A percentile compares a stretch with the other conserved stretches of the same genome.
Evolutionary conservation across 257 asterid species (phyloP).

Genomic region (Jacaranda copaia): DNA sequence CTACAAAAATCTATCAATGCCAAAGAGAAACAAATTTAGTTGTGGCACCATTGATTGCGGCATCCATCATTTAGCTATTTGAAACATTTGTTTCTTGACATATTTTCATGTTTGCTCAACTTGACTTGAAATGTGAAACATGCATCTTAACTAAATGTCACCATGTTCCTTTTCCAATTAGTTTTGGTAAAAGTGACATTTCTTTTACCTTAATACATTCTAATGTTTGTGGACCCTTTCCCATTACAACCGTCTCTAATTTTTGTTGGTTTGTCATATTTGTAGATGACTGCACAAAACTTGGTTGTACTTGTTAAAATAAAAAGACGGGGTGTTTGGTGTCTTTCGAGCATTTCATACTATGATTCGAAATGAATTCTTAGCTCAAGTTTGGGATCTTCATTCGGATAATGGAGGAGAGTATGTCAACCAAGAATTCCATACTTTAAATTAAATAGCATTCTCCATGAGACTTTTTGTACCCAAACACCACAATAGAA

Average conservation of each 20-base stretch:
- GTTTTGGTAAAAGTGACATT: not conserved
- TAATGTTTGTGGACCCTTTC: conserved; percentile 30
- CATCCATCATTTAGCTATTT: conserved; percentile 24
- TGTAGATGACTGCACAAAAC: conserved; percentile 19
- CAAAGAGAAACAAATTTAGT: conserved; percentile 6
- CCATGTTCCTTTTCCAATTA: not conserved
- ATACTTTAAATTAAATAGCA: not conserved
- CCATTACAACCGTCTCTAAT: not conserved
- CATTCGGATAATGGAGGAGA: conserved; percentile 12
- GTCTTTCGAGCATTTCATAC: not conserved
- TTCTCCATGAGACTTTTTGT: not conserved
- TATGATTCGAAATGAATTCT: conserved; percentile 18
- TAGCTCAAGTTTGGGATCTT: not conserved
- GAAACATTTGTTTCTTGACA: not conserved
- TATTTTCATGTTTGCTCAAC: not conserved
- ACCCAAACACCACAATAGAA: conserved; percentile 1
- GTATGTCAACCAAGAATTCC: not conserved
- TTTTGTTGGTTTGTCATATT: not conserved
- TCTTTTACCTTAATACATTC: conserved; percentile 6
- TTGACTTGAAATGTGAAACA: conserved; percentile 4
- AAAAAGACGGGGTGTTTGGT: not conserved
- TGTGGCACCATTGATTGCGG: conserved; percentile 17
- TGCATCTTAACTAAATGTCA: conserved; percentile 11
- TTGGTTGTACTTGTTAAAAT: not conserved
- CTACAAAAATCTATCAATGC: not conserved